Base-by-base conservation (phyloP, 1,284 basidiomycete species). In the Marasmius fiardii region DNA sequence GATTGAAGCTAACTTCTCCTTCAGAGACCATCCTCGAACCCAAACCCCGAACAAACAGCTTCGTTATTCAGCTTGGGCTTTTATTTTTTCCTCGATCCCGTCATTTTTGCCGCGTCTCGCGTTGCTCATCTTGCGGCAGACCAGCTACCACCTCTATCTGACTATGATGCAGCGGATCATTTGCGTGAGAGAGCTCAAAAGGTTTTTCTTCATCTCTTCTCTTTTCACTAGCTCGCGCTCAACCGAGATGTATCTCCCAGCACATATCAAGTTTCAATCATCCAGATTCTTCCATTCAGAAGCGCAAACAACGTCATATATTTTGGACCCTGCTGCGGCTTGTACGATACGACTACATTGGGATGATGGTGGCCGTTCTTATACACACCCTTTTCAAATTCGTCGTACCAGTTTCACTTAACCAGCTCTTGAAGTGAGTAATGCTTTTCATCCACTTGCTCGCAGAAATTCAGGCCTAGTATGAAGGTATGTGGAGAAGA, bases 91-190 rank as follows among this genome's bases (percentile, higher is more conserved):
- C n/a, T 49, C 23, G 47, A 49, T 31, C 24, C n/a, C 4, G 4
- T 49, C 47, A 26, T 49, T 20, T 33, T 49, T 26, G 26, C 31
- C n/a, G 47, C 47, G 8, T 49, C 47, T 33, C 26, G 47, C 26
- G 47, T 49, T 33, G 14, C 47, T 49, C 47, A 49, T 31, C n/a
- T 49, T 4, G 16, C 47, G 14, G 47, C 31, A 33, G 65, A 67
- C n/a, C 54, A 63, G 34, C 64, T 75, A 31, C 78, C 75, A 49
- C 76, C 78, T 5, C 62, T 80, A 16, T 75, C 78, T 1, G 79
- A 81, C 59, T 76, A 74, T 54, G 79, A 82, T 57, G 58, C 56
- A 24, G 56, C 63, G n/a, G 61, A 58, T 53, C 56, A 61, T 43
- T 37, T 71, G 14, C 55, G 61, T 23, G 53, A 59, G 37, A 55